Percentiles rank a stretch among this genome's conserved stretches.
These are phyloP conservation scores for Salinomyces thailandicus DNA, from an alignment of 2,329 filamentous ascomycete species.

Conservation along the genomic window DNA sequence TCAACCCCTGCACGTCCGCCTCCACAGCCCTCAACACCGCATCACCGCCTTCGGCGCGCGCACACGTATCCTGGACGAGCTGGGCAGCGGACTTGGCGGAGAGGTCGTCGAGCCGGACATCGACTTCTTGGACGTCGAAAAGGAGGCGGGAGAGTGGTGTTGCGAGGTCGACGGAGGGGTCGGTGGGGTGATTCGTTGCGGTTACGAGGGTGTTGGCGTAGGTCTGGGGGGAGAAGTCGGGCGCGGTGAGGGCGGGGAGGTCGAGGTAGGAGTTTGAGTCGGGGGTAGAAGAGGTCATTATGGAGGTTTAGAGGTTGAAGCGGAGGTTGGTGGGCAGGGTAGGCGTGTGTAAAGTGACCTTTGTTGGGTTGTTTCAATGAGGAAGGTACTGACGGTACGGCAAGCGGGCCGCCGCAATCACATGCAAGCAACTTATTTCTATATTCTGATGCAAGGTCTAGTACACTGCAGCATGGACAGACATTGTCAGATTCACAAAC, in stretches of 20 bases:
- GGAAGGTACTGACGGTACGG: no score
- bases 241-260: constrained; percentile 81
- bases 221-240: constrained; percentile 64
- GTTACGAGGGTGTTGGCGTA: constrained; percentile 88
- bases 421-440: no score
- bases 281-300: no score
- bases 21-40: constrained; percentile 68
- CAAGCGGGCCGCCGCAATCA: no score
- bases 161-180: constrained; percentile 76
- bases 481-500: no score
- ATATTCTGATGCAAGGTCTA: no score
- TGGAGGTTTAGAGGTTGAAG: no score
- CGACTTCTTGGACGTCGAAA: constrained; percentile 94
- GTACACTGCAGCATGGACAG: no score
- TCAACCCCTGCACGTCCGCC: constrained; percentile 66
- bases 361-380: no score
- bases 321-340: no score
- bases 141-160: constrained; percentile 87
- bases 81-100: constrained; percentile 77
- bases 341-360: no score
- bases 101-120: constrained; percentile 85
- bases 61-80: constrained; percentile 65
- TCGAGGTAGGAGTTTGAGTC: constrained; percentile 66
- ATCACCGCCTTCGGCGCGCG: constrained; percentile 61
- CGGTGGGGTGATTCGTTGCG: constrained; percentile 82